A percentile compares a stretch with the other conserved stretches of the same genome.
These are phyloP conservation scores for Saccharomyces mikatae DNA, from an alignment of 805 yeast genomes.

Conservation along the genomic window DNA sequence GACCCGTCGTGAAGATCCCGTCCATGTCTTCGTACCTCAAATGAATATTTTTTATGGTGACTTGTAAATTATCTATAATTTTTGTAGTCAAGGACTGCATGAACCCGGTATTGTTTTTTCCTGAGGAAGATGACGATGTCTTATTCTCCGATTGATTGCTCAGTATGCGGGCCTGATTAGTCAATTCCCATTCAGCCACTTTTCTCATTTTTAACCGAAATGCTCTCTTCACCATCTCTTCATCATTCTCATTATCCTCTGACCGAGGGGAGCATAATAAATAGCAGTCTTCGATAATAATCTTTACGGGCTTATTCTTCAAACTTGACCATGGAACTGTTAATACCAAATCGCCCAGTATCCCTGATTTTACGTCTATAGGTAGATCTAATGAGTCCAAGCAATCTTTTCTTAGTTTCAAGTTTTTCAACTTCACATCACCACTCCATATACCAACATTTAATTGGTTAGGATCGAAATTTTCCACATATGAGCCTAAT, in stretches of 20 bases:
- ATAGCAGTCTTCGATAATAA: conserved; percentile 78
- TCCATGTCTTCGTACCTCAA: conserved; percentile 80
- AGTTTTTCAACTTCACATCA: conserved; percentile 76
- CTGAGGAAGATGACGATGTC: conserved; percentile 30
- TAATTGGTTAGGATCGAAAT: conserved; percentile 90
- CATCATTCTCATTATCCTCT: conserved; percentile 39
- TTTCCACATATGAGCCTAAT: conserved; percentile 63
- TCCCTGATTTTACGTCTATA: conserved; percentile 79
- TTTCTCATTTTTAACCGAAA: conserved; percentile 59
- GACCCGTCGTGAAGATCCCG: conserved; percentile 57
- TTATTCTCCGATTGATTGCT: conserved; percentile 6
- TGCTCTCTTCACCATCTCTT: conserved; percentile 51
- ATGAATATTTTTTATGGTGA: conserved; percentile 86
- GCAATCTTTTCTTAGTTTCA: conserved; percentile 78
- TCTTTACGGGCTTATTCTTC: conserved; percentile 85
- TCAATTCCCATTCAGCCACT: conserved; percentile 54
- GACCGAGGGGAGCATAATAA: conserved; percentile 69
- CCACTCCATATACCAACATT: conserved; percentile 98
- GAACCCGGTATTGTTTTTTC: conserved; percentile 62
- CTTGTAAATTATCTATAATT: conserved; percentile 84
- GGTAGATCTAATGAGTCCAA: conserved; percentile 82
- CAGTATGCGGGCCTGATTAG: conserved; percentile 38
- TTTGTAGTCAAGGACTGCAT: conserved; percentile 82
- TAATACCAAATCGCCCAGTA: conserved; percentile 76
- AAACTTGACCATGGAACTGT: conserved; percentile 97